Evolutionary conservation across 129 eudicot species (phyloP).

Genomic region (Escallonia herrerae): DNA sequence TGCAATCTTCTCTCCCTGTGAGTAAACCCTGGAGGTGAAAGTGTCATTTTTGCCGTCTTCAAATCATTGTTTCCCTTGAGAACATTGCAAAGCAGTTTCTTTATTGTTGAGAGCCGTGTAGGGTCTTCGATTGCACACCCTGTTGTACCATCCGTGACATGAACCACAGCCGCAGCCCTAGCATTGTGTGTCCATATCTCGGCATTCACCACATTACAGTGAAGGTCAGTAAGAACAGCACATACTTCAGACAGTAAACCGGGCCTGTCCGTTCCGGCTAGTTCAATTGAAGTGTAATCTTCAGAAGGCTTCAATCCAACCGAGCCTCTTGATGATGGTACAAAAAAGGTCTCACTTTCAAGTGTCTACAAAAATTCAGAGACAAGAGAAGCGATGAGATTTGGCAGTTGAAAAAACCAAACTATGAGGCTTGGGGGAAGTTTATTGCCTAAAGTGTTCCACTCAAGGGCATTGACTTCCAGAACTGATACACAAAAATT

Average conservation of each 20-base stretch:
- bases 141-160: slow-evolving; percentile 57
- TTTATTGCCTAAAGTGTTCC: too few relatives aligned
- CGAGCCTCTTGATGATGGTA: slow-evolving; percentile 50
- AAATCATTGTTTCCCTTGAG: slow-evolving; percentile 66
- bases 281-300: slow-evolving; percentile 76
- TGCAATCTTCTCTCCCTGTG: slow-evolving; percentile 89
- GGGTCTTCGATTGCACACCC: slow-evolving; percentile 76
- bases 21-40: slow-evolving; percentile 63
- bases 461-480: too few relatives aligned
- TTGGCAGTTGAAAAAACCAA: background rate
- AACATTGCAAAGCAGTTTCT: slow-evolving; percentile 63
- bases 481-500: too few relatives aligned
- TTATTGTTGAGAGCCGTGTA: slow-evolving; percentile 51
- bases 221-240: slow-evolving; percentile 75
- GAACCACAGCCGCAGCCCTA: slow-evolving; percentile 93
- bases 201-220: slow-evolving; percentile 87
- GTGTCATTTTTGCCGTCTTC: slow-evolving; percentile 67
- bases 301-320: slow-evolving; percentile 77
- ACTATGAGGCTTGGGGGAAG: too few relatives aligned
- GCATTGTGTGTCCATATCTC: slow-evolving; percentile 96
- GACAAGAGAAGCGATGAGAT: background rate
- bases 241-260: slow-evolving; percentile 88
- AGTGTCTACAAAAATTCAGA: slow-evolving; percentile 47
- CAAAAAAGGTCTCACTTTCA: slow-evolving; percentile 54
- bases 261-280: slow-evolving; percentile 93